phyloP scores from a whole-genome alignment of 2,329 filamentous ascomycete species.

The Curvularia sp. region DNA sequence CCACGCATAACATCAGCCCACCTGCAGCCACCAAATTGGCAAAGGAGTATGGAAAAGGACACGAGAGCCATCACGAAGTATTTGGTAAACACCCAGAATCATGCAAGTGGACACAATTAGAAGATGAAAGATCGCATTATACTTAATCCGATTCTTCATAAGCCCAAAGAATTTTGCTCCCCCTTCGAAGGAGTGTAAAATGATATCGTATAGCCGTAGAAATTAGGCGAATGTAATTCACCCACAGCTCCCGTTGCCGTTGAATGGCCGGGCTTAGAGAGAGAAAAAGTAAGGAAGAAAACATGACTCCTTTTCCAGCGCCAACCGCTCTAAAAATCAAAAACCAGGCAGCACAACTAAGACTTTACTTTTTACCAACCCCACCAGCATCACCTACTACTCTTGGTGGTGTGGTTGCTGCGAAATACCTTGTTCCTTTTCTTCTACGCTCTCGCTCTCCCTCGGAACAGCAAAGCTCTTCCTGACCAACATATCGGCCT shows the following conservation, averaged over 20 bases:
- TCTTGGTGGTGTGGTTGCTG: slow-evolving; percentile 16
- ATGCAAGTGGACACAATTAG: neutral
- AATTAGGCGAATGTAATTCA: neutral
- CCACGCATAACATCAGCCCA: too few relatives aligned
- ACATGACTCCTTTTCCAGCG: neutral
- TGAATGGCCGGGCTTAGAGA: neutral
- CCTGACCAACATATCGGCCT: slow-evolving; percentile 45
- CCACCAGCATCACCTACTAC: neutral
- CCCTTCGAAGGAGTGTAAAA: neutral
- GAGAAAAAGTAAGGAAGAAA: neutral
- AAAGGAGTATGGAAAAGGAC: too few relatives aligned
- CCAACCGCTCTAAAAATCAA: neutral
- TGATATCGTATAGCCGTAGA: neutral
- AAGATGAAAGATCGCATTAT: neutral
- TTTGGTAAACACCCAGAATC: neutral
- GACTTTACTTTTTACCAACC: neutral
- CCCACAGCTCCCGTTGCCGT: neutral
- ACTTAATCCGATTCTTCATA: neutral
- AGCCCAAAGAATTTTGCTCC: neutral
- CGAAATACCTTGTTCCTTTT: slow-evolving; percentile 24
- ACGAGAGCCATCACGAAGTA: neutral
- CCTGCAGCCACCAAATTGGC: neutral
- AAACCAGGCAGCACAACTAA: neutral
- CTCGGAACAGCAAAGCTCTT: slow-evolving; percentile 38
- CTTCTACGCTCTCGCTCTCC: slow-evolving; percentile 28